Percentiles rank a stretch among this genome's conserved stretches.
phyloP scores from a whole-genome alignment of 306 rosid species.

The Quercus alba region DNA sequence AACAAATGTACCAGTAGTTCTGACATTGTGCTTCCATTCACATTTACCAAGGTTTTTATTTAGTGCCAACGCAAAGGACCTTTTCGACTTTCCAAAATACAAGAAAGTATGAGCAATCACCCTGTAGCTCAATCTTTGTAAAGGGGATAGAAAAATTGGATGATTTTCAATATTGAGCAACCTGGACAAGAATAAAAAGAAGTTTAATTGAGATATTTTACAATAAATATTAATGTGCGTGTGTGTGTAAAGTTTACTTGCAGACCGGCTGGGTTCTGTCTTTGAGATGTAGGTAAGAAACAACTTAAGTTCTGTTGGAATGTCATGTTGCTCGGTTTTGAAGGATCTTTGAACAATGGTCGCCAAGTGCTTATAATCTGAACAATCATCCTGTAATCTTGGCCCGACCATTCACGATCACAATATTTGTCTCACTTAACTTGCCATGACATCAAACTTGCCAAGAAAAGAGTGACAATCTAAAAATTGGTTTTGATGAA shows the following conservation, averaged over 20 bases:
- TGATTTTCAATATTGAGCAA: not conserved
- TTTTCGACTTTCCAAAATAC: not conserved
- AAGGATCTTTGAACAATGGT: not conserved
- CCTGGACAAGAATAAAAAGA: not conserved
- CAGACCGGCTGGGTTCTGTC: not conserved
- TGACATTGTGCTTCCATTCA: not conserved
- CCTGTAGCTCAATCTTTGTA: not conserved
- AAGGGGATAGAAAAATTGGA: not conserved
- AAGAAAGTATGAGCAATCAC: not conserved
- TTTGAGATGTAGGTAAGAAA: not conserved
- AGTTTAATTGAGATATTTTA: not conserved
- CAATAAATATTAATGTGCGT: not conserved
- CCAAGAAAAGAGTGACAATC: not conserved
- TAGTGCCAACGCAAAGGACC: not conserved
- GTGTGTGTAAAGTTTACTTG: not conserved
- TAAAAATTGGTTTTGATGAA: not conserved
- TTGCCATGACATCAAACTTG: not conserved
- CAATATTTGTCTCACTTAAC: not conserved
- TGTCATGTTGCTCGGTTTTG: not conserved
- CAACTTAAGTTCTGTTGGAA: constrained; percentile 1
- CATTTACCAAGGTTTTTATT: not conserved
- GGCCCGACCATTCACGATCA: not conserved
- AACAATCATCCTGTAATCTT: not conserved
- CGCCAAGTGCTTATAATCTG: not conserved
- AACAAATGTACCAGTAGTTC: not conserved